phyloP scores from a whole-genome alignment of 1,284 basidiomycete species.

The Agaricales sp. region DNA sequence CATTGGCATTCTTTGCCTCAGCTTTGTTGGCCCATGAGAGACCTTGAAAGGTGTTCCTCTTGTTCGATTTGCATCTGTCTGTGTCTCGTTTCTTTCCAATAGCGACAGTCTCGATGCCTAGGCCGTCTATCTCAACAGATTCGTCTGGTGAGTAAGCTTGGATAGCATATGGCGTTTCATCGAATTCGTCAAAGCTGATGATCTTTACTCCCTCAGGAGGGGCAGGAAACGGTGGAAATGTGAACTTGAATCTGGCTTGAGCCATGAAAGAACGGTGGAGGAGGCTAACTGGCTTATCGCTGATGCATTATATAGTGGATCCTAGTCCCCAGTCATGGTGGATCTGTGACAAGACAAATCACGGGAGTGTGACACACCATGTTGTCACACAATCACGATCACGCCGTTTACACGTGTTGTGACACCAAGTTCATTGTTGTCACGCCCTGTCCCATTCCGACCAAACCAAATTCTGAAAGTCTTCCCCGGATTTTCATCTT shows the following conservation, averaged over 20 bases:
- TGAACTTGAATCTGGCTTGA: background rate
- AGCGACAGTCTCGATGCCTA: background rate
- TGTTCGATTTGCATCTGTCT: background rate
- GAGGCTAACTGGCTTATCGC: background rate
- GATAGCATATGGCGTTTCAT: background rate
- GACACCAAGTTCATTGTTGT: too few species aligned
- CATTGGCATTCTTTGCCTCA: background rate
- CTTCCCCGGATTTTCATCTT: too few species aligned
- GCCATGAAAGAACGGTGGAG: background rate
- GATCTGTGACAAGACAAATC: background rate
- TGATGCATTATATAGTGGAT: background rate
- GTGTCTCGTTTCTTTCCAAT: background rate
- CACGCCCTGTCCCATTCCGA: too few species aligned
- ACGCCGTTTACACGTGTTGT: background rate
- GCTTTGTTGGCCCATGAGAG: background rate
- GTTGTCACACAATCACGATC: background rate
- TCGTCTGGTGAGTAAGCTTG: background rate
- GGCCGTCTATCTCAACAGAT: background rate
- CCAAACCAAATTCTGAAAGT: too few species aligned
- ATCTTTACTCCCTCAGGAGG: conserved; percentile 1
- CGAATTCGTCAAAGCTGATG: background rate
- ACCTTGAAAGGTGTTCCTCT: background rate
- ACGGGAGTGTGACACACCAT: background rate
- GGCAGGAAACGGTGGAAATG: background rate
- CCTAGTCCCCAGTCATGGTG: too few species aligned